phyloP scores from a whole-genome alignment of 495 filamentous ascomycete genomes.

The Chaetomium fimeti region DNA sequence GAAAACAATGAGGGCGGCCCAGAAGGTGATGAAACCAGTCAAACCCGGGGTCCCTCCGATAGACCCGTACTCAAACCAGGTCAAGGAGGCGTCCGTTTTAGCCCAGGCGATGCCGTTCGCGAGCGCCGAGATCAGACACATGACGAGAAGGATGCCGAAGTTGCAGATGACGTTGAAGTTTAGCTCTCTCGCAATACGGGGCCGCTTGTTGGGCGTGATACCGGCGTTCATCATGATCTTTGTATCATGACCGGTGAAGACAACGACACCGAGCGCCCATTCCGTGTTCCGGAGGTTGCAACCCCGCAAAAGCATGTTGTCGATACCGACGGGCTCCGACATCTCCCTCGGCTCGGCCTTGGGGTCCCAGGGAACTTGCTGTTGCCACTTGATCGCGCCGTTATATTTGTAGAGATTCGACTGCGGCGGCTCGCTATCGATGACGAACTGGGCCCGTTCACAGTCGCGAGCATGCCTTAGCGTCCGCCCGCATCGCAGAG shows the following conservation, averaged over 20 bases:
- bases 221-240: slow-evolving; percentile 99
- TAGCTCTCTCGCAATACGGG: slow-evolving; percentile 84
- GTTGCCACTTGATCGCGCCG: slow-evolving; percentile 82
- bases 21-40: slow-evolving; percentile 94
- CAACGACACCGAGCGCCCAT: slow-evolving; percentile 92
- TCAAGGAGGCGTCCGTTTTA: slow-evolving; percentile 66
- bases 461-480: slow-evolving; percentile 91
- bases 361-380: slow-evolving; percentile 60
- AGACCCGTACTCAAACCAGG: slow-evolving; percentile 84
- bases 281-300: slow-evolving; percentile 94
- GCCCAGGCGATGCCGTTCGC: slow-evolving; percentile 82
- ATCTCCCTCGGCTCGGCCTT: slow-evolving; percentile 64
- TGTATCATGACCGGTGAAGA: slow-evolving; percentile 95
- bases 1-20: slow-evolving; percentile 89
- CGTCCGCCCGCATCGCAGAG: slow-evolving; percentile 77
- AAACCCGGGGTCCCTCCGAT: slow-evolving; percentile 73
- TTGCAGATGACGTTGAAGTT: slow-evolving; percentile 99
- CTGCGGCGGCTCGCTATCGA: slow-evolving; percentile 91
- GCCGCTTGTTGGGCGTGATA: slow-evolving; percentile 91
- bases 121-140: slow-evolving; percentile 85
- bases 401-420: slow-evolving; percentile 93
- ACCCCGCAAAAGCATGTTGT: slow-evolving; percentile 90
- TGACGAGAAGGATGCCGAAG: slow-evolving; percentile 82
- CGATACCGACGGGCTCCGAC: slow-evolving; percentile 91
- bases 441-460: slow-evolving; percentile 77